Evolutionary conservation across 2,329 filamentous ascomycete species (phyloP).

Genomic region (Aspergillus eucalypticola): DNA sequence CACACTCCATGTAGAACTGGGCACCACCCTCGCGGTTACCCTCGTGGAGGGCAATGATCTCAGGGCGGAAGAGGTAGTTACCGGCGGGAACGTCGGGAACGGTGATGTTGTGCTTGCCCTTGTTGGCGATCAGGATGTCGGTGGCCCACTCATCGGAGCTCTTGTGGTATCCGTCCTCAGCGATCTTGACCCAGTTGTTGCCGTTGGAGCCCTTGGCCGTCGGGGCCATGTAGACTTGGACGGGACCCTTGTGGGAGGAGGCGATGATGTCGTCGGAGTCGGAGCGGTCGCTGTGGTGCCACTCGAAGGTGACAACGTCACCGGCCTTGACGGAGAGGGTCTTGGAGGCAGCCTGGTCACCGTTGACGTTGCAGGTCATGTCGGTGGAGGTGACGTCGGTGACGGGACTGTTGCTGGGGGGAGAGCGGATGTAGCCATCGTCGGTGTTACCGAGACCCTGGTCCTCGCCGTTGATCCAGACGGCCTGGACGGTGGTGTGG

Average conservation of each 20-base stretch:
- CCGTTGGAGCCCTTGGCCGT: conserved; percentile 22
- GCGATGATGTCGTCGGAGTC: conserved; percentile 26
- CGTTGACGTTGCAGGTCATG: conserved; percentile 27
- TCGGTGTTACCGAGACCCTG: conserved; percentile 22
- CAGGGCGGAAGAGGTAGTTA: conserved; percentile 25
- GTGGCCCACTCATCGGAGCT: conserved; percentile 21
- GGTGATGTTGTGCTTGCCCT: conserved; percentile 25
- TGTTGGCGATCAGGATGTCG: conserved; percentile 21
- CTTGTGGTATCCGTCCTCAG: conserved; percentile 23
- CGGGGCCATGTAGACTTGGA: conserved; percentile 25
- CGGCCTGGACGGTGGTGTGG: conserved; percentile 24
- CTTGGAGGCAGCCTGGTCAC: conserved; percentile 17
- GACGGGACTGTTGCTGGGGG: conserved; percentile 25
- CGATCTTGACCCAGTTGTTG: conserved; percentile 25
- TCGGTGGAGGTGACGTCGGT: conserved; percentile 24
- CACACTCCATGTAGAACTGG: conserved; percentile 29
- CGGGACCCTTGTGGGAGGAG: conserved; percentile 21
- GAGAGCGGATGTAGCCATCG: conserved; percentile 22
- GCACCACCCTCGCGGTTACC: conserved; percentile 20
- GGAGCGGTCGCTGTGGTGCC: conserved; percentile 23
- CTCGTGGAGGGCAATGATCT: conserved; percentile 27
- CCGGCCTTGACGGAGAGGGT: conserved; percentile 22
- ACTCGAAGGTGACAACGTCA: conserved; percentile 27
- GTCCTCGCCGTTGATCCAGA: conserved; percentile 27
- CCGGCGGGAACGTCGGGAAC: conserved; percentile 25